phyloP scores from a whole-genome alignment of 805 yeast genomes.

The Candida ficus region DNA sequence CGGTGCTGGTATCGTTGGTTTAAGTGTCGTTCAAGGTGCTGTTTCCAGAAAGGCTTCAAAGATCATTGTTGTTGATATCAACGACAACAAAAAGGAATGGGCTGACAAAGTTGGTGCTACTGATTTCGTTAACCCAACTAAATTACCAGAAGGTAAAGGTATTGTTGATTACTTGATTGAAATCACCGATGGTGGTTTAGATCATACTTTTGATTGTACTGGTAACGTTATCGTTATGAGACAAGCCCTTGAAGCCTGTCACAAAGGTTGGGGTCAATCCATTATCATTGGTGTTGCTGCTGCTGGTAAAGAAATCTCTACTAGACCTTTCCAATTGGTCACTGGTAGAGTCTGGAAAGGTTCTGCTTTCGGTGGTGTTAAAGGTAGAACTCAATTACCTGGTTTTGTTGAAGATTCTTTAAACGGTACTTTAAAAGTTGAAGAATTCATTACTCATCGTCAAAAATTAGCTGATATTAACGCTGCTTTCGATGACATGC shows the following conservation, averaged over 20 bases:
- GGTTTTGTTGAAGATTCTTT: constrained; percentile 82
- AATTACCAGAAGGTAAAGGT: constrained; percentile 66
- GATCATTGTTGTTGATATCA: constrained; percentile 83
- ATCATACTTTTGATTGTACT: constrained; percentile 95
- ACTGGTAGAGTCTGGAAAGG: constrained; percentile 99
- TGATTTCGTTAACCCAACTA: constrained; percentile 83
- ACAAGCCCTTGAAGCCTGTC: constrained; percentile 93
- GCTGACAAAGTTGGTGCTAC: constrained; percentile 91
- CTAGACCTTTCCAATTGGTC: constrained; percentile 98
- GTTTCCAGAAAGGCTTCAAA: constrained; percentile 71
- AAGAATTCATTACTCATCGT: constrained; percentile 92
- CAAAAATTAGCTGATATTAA: constrained; percentile 75
- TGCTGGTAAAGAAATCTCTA: constrained; percentile 93
- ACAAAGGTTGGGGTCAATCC: constrained; percentile 98
- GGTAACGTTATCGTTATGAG: constrained; percentile 96
- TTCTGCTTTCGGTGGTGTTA: constrained; percentile 99
- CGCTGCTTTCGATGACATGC: constrained; percentile 91
- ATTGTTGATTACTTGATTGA: constrained; percentile 79
- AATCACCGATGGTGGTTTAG: constrained; percentile 96
- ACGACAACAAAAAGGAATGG: constrained; percentile 80
- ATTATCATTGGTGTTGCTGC: constrained; percentile 97
- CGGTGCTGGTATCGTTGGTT: constrained; percentile 97
- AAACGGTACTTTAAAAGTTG: constrained; percentile 78
- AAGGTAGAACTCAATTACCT: constrained; percentile 95
- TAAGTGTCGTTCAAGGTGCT: constrained; percentile 96